phyloP scores from a whole-genome alignment of 2,329 filamentous ascomycete genomes.

The Beauveria australis region DNA sequence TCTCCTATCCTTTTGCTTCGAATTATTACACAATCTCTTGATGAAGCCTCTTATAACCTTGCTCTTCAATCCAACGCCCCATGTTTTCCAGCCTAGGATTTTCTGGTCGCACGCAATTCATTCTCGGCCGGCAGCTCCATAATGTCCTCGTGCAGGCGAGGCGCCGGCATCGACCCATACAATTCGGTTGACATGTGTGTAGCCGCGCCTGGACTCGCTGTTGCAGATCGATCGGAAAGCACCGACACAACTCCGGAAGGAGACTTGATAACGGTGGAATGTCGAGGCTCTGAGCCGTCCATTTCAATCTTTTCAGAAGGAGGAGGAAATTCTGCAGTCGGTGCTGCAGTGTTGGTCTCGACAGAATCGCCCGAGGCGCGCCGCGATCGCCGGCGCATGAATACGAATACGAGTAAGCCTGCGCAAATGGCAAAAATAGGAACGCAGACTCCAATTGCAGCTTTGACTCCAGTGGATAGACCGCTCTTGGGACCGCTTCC shows the following conservation, averaged over 20 bases:
- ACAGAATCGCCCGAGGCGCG: not conserved
- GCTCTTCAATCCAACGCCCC: too few relatives aligned
- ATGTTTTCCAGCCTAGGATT: not conserved
- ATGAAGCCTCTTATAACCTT: too few relatives aligned
- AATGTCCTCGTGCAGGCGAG: not conserved
- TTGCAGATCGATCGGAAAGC: not conserved
- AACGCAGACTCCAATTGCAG: not conserved
- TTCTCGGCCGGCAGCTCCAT: not conserved
- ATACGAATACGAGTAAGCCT: not conserved
- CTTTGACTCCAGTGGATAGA: not conserved
- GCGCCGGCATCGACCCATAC: not conserved
- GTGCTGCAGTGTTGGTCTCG: too few relatives aligned
- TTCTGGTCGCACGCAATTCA: not conserved
- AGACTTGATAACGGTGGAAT: not conserved
- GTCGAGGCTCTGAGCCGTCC: not conserved
- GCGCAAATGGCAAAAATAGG: not conserved
- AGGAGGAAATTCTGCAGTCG: not conserved
- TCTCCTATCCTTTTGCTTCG: too few relatives aligned
- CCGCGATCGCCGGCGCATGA: not conserved
- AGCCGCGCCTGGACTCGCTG: not conserved
- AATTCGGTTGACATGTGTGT: not conserved
- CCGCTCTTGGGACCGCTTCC: not conserved
- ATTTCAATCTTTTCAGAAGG: too few relatives aligned
- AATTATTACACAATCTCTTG: too few relatives aligned
- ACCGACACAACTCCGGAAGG: not conserved